Conservation (phyloP, 495 filamentous ascomycete genomes). For the Saxophila tyrrhenica region DNA sequence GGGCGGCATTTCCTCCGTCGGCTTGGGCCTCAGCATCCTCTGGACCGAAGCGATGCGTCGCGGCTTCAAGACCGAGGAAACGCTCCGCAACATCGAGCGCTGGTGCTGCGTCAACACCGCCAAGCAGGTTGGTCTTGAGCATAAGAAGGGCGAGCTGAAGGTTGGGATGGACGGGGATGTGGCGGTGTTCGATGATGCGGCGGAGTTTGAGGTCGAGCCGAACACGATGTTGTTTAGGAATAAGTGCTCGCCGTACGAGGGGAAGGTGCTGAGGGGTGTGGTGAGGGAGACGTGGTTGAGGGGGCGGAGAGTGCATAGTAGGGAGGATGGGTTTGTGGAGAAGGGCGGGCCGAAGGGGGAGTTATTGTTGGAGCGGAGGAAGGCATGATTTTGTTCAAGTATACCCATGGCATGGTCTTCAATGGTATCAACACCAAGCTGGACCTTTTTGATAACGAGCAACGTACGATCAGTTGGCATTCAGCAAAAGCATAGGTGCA, state of each 20-base stretch:
- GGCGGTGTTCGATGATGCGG: conserved; percentile 79
- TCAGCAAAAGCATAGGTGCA: too few relatives aligned
- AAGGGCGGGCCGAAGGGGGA: conserved; percentile 46
- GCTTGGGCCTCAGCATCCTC: conserved; percentile 80
- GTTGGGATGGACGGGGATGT: conserved; percentile 88
- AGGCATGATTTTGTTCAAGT: too few relatives aligned
- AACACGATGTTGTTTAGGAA: conserved; percentile 81
- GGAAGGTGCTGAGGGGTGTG: conserved; percentile 62
- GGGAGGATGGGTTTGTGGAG: conserved; percentile 48
- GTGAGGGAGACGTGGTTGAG: conserved; percentile 87
- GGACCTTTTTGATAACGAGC: too few relatives aligned
- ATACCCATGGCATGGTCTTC: too few relatives aligned
- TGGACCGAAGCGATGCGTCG: conserved; percentile 65
- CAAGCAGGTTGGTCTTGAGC: conserved; percentile 76
- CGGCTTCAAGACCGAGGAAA: conserved; percentile 33
- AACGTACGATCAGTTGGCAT: too few relatives aligned
- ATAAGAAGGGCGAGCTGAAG: conserved; percentile 68
- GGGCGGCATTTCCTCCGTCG: conserved; percentile 92
- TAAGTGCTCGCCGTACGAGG: conserved; percentile 88
- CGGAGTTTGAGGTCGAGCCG: conserved; percentile 55
- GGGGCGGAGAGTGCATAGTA: conserved; percentile 61
- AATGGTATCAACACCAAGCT: too few relatives aligned
- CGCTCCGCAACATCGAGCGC: conserved; percentile 62
- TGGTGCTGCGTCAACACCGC: conserved; percentile 85
- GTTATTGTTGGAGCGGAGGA: conserved; percentile 48